Base-by-base conservation (phyloP, 768 basidiomycete species). In the Hypsizygus marmoreus region DNA sequence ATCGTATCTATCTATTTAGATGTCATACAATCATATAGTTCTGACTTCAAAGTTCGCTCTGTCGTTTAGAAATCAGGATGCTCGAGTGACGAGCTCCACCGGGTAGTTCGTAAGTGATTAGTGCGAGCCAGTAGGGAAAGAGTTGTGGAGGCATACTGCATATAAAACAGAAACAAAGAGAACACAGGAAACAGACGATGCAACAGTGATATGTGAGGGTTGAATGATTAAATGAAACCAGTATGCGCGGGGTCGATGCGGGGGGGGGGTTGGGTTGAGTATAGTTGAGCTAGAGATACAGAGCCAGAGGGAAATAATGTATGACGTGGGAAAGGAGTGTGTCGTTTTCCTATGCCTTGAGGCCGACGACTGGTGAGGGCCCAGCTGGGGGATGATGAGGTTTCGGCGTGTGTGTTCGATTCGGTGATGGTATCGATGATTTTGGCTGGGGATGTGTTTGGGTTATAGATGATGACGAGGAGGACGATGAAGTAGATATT, bases 311-410 rank as follows among this genome's bases (percentile, higher is more conserved):
- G 11, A 13, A 13, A 23, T 12, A 4, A 30, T 28, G 35, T 13
- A 36, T 25, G 25, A 29, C 16, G 26, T 5, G 30, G 20, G 19
- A 9, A 26, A 6, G 17, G 22, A 9, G 12, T 30, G 14, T 20
- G 13, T 30, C 39, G n/a, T 43, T 20, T 13, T 14, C 51, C 53
- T 56, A 64, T 53, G 63, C 62, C 53, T 60, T 61, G 44, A 64
- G 60, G 25, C 59, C 61, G 24, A 63, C 53, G 25, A 62, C 45
- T n/a, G 61, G 50, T 6, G 56, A 47, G 16, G 55, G 53, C n/a
- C 44, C 42, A 17, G 54, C 43, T 4, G 57, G 52, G 4, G 55
- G 40, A 35, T 56, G 55, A n/a, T 54, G 50, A 10, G 62, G 49
- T 44, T 56, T 38, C 13, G 59, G 48, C 20, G 60, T 56, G 38